These are phyloP conservation scores for Ophiostoma angusticollis DNA, from an alignment of 2,329 filamentous ascomycete genomes.

Conservation along the genomic window DNA sequence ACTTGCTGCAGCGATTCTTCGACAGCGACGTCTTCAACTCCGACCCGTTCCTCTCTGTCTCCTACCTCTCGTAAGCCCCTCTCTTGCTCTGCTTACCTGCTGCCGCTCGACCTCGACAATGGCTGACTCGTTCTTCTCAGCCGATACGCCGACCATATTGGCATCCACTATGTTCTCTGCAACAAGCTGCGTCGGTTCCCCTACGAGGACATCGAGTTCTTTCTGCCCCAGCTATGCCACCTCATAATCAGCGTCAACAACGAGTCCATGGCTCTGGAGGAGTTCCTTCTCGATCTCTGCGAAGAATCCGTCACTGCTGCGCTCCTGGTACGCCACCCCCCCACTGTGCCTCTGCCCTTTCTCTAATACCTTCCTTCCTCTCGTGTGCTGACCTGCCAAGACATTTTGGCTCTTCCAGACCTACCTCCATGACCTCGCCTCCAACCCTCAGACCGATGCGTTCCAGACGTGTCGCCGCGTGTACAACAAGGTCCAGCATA, in stretches of 20 bases:
- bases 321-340: slow-evolving; percentile 49
- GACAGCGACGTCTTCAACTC: slow-evolving; percentile 91
- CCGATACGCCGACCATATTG: slow-evolving; percentile 79
- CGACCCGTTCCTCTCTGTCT: slow-evolving; percentile 77
- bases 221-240: slow-evolving; percentile 77
- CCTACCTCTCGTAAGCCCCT: slow-evolving; percentile 64
- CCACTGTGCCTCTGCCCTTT: background rate
- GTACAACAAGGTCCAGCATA: slow-evolving; percentile 80
- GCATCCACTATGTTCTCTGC: slow-evolving; percentile 80
- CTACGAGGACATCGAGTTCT: slow-evolving; percentile 88
- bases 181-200: slow-evolving; percentile 80
- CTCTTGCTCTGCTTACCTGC: slow-evolving; percentile 1
- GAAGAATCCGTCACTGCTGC: slow-evolving; percentile 79
- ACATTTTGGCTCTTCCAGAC: slow-evolving; percentile 88
- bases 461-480: slow-evolving; percentile 75
- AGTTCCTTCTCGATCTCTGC: slow-evolving; percentile 75
- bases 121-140: slow-evolving; percentile 28
- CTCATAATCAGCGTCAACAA: slow-evolving; percentile 80
- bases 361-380: no score
- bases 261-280: slow-evolving; percentile 82
- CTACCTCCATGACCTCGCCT: slow-evolving; percentile 68
- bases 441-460: slow-evolving; percentile 59
- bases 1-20: slow-evolving; percentile 80
- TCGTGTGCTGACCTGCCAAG: no score
- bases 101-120: background rate